Evolutionary conservation across 345 rosid genomes (phyloP).

Genomic region (Odontarrhena argentea): DNA sequence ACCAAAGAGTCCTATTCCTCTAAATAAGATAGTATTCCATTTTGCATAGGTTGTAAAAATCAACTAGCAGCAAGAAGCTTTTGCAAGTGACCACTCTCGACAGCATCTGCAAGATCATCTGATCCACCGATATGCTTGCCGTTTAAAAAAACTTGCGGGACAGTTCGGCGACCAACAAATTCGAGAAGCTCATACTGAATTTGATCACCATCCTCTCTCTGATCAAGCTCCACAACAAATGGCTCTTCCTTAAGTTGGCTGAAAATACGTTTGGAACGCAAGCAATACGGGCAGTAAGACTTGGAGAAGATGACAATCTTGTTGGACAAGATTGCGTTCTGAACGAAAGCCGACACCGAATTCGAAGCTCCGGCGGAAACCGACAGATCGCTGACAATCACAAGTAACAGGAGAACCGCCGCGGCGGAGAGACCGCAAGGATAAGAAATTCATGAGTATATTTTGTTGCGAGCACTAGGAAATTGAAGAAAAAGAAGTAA

Average conservation of each 20-base stretch:
- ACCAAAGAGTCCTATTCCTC: constrained; percentile 11
- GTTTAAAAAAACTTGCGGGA: constrained; percentile 86
- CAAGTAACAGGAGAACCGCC: constrained; percentile 32
- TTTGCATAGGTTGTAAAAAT: not conserved
- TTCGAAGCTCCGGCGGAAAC: constrained; percentile 46
- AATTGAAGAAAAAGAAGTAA: too few species aligned
- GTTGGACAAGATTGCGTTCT: constrained; percentile 77
- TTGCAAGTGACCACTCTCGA: constrained; percentile 53
- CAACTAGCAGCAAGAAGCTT: constrained; percentile 47
- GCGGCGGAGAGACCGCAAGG: constrained; percentile 15
- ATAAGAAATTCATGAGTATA: too few species aligned
- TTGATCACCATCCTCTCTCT: constrained; percentile 53
- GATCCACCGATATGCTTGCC: constrained; percentile 93
- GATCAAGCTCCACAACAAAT: constrained; percentile 66
- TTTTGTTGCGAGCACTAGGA: too few species aligned
- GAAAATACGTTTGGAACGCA: constrained; percentile 60
- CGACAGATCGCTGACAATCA: constrained; percentile 32
- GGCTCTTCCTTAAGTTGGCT: constrained; percentile 55
- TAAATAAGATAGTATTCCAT: constrained; percentile 2
- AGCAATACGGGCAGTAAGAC: constrained; percentile 91
- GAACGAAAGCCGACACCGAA: constrained; percentile 85
- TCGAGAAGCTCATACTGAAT: constrained; percentile 36
- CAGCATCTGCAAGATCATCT: constrained; percentile 64
- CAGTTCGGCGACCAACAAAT: constrained; percentile 73
- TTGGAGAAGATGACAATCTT: constrained; percentile 92